Conservation (phyloP, 139 green algal species). For the Tetradesmus lagerheimii region DNA sequence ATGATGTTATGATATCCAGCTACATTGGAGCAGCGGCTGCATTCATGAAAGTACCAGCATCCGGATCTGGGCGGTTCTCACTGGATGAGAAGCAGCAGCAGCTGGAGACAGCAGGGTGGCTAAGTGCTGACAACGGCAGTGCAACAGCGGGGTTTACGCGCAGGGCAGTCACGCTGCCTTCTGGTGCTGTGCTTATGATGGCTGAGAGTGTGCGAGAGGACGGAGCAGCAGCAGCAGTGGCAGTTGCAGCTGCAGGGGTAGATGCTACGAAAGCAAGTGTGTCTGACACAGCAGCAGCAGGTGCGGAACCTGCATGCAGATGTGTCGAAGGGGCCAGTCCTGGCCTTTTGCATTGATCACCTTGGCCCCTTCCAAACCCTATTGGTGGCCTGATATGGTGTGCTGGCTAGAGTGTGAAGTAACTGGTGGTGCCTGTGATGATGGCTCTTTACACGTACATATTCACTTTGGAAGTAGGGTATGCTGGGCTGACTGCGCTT, state of each 20-base stretch:
- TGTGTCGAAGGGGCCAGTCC: too few relatives aligned
- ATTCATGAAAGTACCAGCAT: not conserved
- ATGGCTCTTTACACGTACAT: too few relatives aligned
- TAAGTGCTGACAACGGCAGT: not conserved
- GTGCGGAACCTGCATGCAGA: not conserved
- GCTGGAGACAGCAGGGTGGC: not conserved
- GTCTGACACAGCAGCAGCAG: not conserved
- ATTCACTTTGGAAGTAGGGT: not conserved
- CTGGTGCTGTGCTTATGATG: not conserved
- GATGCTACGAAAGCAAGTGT: not conserved
- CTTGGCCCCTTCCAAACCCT: too few relatives aligned
- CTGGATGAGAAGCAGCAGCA: not conserved
- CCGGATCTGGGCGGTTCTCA: not conserved
- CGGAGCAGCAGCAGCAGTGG: not conserved
- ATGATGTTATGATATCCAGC: not conserved
- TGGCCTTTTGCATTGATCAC: too few relatives aligned
- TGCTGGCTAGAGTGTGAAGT: too few relatives aligned
- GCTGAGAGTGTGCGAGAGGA: not conserved
- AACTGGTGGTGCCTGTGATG: too few relatives aligned
- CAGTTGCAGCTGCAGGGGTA: not conserved
- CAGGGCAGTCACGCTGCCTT: not conserved
- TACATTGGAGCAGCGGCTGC: not conserved
- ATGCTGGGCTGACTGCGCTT: not conserved
- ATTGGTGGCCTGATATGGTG: too few relatives aligned
- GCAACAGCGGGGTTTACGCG: too few relatives aligned